phyloP scores from a whole-genome alignment of 352 stramenopile species.

The Phytophthora constricta region DNA sequence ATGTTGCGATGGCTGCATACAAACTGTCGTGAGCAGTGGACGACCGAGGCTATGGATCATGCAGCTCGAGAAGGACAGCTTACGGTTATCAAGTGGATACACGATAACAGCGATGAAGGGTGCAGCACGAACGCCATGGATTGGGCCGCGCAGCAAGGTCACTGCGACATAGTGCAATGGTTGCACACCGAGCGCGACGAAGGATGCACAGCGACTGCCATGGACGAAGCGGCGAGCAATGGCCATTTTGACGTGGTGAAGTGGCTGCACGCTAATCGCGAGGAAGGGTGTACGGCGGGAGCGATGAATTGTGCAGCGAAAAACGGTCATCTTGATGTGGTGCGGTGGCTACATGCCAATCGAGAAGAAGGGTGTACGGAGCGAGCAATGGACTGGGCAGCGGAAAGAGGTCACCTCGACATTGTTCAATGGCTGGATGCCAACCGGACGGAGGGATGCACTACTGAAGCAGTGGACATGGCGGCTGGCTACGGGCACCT shows the following conservation, averaged over 20 bases:
- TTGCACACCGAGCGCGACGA: slow-evolving; percentile 17
- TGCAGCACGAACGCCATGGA: slow-evolving; percentile 15
- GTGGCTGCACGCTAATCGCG: slow-evolving; percentile 15
- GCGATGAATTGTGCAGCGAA: slow-evolving; percentile 17
- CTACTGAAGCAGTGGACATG: slow-evolving; percentile 1
- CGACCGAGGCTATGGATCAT: slow-evolving; percentile 12
- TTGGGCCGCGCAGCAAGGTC: slow-evolving; percentile 21
- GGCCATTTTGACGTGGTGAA: slow-evolving; percentile 16
- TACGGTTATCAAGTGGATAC: slow-evolving; percentile 12
- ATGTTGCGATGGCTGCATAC: slow-evolving; percentile 20
- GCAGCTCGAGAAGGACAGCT: slow-evolving; percentile 8
- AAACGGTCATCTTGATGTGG: slow-evolving; percentile 10
- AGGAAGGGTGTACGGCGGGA: slow-evolving; percentile 8
- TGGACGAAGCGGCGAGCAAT: slow-evolving; percentile 11
- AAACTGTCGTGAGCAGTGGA: slow-evolving; percentile 10
- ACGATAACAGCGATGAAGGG: slow-evolving; percentile 15
- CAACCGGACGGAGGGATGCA: slow-evolving; percentile 10
- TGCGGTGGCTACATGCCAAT: slow-evolving; percentile 14
- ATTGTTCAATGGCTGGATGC: slow-evolving; percentile 12
- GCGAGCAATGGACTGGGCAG: slow-evolving; percentile 13
- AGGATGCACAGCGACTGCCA: slow-evolving; percentile 13
- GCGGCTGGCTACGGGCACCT: slow-evolving; percentile 3
- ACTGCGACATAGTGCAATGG: slow-evolving; percentile 26
- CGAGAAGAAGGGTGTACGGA: slow-evolving; percentile 11
- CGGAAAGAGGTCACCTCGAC: slow-evolving; percentile 8